These are phyloP conservation scores for Flammula alnicola DNA, from an alignment of 1,284 basidiomycete genomes.

Conservation along the genomic window DNA sequence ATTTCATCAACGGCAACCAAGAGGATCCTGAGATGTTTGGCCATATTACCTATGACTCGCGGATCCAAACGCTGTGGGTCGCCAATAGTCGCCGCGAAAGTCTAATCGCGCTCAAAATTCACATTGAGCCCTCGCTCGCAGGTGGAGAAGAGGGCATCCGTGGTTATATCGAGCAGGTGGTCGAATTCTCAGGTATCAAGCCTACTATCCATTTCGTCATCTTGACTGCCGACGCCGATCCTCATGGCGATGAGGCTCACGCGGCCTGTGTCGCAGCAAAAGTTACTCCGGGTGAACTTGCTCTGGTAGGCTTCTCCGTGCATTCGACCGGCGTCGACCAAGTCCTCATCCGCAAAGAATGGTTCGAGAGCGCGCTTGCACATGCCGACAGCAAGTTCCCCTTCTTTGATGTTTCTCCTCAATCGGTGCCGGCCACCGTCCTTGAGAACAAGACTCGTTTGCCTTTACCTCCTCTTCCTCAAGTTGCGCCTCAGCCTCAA, in stretches of 20 bases:
- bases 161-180: slow-evolving; percentile 75
- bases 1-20: slow-evolving; percentile 68
- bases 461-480: slow-evolving; percentile 36
- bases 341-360: slow-evolving; percentile 79
- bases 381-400: slow-evolving; percentile 67
- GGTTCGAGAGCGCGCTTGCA: slow-evolving; percentile 70
- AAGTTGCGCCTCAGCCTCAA: slow-evolving; percentile 21
- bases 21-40: slow-evolving; percentile 84
- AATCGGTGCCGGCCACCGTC: slow-evolving; percentile 26
- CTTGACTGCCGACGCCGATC: slow-evolving; percentile 78
- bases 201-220: slow-evolving; percentile 86
- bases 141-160: slow-evolving; percentile 62
- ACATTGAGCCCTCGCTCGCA: slow-evolving; percentile 62
- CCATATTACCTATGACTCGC: slow-evolving; percentile 78
- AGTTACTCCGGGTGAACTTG: slow-evolving; percentile 72
- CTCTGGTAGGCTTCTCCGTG: slow-evolving; percentile 81
- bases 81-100: slow-evolving; percentile 83
- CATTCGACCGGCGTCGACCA: slow-evolving; percentile 84
- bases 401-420: slow-evolving; percentile 43
- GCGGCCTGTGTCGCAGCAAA: slow-evolving; percentile 82
- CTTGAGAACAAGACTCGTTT: slow-evolving; percentile 33
- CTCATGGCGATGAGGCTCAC: slow-evolving; percentile 76
- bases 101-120: slow-evolving; percentile 76
- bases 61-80: slow-evolving; percentile 83
- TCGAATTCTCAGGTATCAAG: slow-evolving; percentile 82